Conservation (phyloP, 371 early-diverging fungal species). For the Mortierella sp. region DNA sequence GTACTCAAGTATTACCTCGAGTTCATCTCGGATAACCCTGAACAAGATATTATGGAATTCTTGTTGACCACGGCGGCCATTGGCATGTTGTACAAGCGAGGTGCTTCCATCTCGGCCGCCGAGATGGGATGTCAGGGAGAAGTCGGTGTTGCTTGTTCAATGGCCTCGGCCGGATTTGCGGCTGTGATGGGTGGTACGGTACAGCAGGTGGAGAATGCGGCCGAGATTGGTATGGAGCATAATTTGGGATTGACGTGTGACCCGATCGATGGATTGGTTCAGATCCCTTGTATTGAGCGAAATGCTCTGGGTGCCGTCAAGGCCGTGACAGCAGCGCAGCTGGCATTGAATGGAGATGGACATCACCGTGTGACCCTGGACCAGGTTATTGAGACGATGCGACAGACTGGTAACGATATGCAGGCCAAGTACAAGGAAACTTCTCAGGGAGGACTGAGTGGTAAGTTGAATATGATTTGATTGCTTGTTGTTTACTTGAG, state of each 20-base stretch:
- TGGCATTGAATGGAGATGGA: slow-evolving; percentile 94
- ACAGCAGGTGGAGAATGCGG: slow-evolving; percentile 93
- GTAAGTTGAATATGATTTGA: neutral
- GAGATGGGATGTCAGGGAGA: slow-evolving; percentile 97
- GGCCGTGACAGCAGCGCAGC: slow-evolving; percentile 94
- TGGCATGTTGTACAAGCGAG: slow-evolving; percentile 96
- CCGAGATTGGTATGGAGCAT: slow-evolving; percentile 98
- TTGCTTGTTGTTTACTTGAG: no score
- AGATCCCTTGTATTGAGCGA: slow-evolving; percentile 97
- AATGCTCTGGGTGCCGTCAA: slow-evolving; percentile 96
- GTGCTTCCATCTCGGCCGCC: slow-evolving; percentile 94
- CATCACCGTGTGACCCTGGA: slow-evolving; percentile 90
- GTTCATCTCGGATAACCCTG: slow-evolving; percentile 89
- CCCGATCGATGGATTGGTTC: slow-evolving; percentile 92
- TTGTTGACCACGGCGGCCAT: slow-evolving; percentile 92
- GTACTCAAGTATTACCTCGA: slow-evolving; percentile 96
- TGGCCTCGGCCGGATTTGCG: slow-evolving; percentile 95
- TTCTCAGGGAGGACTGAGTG: slow-evolving; percentile 89
- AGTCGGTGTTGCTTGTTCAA: slow-evolving; percentile 89
- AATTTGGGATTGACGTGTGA: slow-evolving; percentile 96
- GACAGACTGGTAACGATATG: slow-evolving; percentile 95
- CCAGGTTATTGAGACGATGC: slow-evolving; percentile 97
- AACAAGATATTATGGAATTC: slow-evolving; percentile 91
- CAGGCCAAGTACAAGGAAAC: slow-evolving; percentile 97
- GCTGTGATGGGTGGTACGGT: slow-evolving; percentile 96